Conservation (phyloP, 2,329 filamentous ascomycete species). For the Nigrospora sphaerica region DNA sequence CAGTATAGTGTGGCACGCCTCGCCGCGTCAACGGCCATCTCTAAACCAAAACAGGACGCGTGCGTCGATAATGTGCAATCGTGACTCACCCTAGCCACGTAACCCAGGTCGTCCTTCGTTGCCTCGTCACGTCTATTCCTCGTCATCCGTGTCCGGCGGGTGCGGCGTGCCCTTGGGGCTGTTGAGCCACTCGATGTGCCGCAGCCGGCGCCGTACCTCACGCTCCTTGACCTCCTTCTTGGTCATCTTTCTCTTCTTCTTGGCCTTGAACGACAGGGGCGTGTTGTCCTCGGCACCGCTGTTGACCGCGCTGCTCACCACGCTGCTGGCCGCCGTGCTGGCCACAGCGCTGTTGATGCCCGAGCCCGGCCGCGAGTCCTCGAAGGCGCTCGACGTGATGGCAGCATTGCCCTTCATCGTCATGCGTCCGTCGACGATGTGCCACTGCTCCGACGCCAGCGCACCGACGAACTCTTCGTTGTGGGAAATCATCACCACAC, state of each 20-base stretch:
- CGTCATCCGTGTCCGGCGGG: conserved; percentile 71
- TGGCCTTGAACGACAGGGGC: conserved; percentile 79
- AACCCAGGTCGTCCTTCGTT: no score
- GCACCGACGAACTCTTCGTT: conserved; percentile 98
- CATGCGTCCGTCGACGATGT: conserved; percentile 81
- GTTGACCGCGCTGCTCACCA: conserved; percentile 61
- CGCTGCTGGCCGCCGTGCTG: conserved; percentile 46
- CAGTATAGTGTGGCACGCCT: no score
- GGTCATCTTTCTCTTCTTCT: conserved; percentile 98
- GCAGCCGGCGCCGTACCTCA: conserved; percentile 76
- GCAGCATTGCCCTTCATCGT: conserved; percentile 74
- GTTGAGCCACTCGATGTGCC: conserved; percentile 81
- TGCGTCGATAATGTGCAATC: no score
- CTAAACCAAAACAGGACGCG: no score
- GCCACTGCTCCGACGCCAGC: conserved; percentile 93
- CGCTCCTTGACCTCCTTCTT: conserved; percentile 93
- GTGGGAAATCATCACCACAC: conserved; percentile 98
- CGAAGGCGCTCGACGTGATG: conserved; percentile 74
- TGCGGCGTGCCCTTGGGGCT: conserved; percentile 78
- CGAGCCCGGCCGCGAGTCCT: conserved; percentile 65
- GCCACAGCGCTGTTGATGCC: conserved; percentile 47
- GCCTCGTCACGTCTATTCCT: conserved; percentile 34
- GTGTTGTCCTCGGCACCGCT: conserved; percentile 74
- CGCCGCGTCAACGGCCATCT: no score
- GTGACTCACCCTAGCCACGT: no score